Evolutionary conservation across 257 asterid species (phyloP), one percentile per base, ranked within the genome.

Genomic region (Solanum piurae): DNA sequence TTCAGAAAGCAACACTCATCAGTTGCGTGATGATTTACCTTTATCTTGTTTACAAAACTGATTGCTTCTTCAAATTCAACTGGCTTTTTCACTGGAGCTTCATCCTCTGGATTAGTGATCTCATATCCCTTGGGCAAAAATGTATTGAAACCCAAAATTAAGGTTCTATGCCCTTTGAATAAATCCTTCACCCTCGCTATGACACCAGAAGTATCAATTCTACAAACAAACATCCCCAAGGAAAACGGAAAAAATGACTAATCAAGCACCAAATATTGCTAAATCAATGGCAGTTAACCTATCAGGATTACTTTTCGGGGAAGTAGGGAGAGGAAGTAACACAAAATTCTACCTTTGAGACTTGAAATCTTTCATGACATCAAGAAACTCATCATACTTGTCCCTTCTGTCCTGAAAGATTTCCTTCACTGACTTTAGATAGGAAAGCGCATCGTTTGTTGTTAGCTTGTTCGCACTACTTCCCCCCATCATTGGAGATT

Each of bases 331-430:
- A 60, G 86, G 44, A 36, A 79, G 84, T 60, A 89, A 86, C 58
- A 5, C 60, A 46, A 84, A 34, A 86, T 38, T 37, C 55, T 62
- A 49, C 99, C 98, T 96, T 91, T 95, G 98, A 73, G 95, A 92
- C 93, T 94, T 95, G 88, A 96, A 98, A 92, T 95, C 96, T 93
- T 95, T 96, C 99, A 98, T 98, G 89, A 98, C 95, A 33, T 93
- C 98, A 87, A 98, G 98, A 90, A 98, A 98, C n/a, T 94, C 94
- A 33, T 94, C 93, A 58, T 98, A 98, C 89, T 91, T 94, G 88
- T 95, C 98, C 91, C 86, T 93, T 86, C 87, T 92, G 89, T 94
- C 98, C 86, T 92, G 94, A 92, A 98, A 98, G 75, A 87, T 92
- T 72, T 95, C 97, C 92, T 92, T 96, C 83, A 98, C 98, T 13